Conservation (phyloP, 768 basidiomycete species). For the Leccinum olivaceopallidum region DNA sequence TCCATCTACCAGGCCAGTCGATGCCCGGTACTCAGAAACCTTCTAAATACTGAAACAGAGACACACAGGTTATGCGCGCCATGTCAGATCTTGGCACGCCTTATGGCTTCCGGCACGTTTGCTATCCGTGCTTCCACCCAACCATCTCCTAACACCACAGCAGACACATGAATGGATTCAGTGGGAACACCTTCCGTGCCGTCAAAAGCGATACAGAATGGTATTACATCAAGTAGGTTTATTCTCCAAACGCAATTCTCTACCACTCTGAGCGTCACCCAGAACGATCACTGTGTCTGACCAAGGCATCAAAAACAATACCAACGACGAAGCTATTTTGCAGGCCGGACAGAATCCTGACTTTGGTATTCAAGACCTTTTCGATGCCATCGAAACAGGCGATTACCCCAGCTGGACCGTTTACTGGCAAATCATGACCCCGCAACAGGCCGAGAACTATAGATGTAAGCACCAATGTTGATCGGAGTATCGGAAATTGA, state of each 20-base stretch:
- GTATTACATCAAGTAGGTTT: slow-evolving; percentile 52
- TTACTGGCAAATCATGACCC: slow-evolving; percentile 55
- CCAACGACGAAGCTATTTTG: slow-evolving; percentile 37
- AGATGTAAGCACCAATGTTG: slow-evolving; percentile 26
- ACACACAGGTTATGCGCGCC: slow-evolving; percentile 43
- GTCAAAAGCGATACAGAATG: slow-evolving; percentile 49
- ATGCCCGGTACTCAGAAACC: neutral
- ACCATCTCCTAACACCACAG: neutral
- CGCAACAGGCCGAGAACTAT: slow-evolving; percentile 51
- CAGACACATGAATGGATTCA: slow-evolving; percentile 50
- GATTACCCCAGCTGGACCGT: slow-evolving; percentile 58
- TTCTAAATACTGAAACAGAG: neutral
- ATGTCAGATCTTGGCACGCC: slow-evolving; percentile 61
- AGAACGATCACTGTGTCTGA: slow-evolving; percentile 21
- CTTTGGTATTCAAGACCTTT: slow-evolving; percentile 56
- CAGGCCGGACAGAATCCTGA: slow-evolving; percentile 46
- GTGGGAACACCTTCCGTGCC: slow-evolving; percentile 48
- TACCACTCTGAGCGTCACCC: slow-evolving; percentile 17
- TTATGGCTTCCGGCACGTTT: slow-evolving; percentile 39
- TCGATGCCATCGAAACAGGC: slow-evolving; percentile 52
- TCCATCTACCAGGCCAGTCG: slow-evolving; percentile 39
- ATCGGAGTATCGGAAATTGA: neutral
- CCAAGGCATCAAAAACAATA: slow-evolving; percentile 43
- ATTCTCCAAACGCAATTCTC: neutral
- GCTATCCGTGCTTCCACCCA: neutral